Evolutionary conservation across 139 green algal species (phyloP).

Genomic region (Nannochloris sp.): DNA sequence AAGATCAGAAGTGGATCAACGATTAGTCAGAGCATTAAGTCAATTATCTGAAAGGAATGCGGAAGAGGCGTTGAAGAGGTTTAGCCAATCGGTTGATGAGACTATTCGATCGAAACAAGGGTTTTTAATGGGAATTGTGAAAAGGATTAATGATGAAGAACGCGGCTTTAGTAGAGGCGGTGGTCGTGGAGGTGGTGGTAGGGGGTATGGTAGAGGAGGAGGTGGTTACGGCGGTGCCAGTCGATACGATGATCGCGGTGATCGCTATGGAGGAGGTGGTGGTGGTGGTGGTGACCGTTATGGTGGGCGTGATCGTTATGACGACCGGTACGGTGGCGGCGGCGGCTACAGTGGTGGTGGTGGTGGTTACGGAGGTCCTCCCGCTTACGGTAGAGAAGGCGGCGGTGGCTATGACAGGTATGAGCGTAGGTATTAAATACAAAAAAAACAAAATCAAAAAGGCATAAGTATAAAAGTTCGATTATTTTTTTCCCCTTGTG

Average conservation of each 20-base stretch:
- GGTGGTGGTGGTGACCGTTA: background rate
- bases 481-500: no score
- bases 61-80: constrained; percentile 39
- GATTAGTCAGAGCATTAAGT: constrained; percentile 36
- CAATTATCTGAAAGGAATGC: constrained; percentile 29
- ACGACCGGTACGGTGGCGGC: background rate
- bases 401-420: background rate
- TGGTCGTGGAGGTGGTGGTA: constrained; percentile 10
- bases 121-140: constrained; percentile 58
- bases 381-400: background rate
- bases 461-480: no score
- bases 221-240: background rate
- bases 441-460: no score
- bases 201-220: constrained; percentile 10
- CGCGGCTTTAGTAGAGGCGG: constrained; percentile 3
- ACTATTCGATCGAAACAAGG: constrained; percentile 42
- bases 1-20: constrained; percentile 32
- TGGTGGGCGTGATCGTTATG: background rate
- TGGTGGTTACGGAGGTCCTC: background rate
- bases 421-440: background rate
- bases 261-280: background rate
- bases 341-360: background rate
- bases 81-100: constrained; percentile 22
- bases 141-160: constrained; percentile 33
- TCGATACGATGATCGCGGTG: background rate